These are phyloP conservation scores for Knoxia roxburghii DNA, from an alignment of 257 asterid species.

Conservation along the genomic window DNA sequence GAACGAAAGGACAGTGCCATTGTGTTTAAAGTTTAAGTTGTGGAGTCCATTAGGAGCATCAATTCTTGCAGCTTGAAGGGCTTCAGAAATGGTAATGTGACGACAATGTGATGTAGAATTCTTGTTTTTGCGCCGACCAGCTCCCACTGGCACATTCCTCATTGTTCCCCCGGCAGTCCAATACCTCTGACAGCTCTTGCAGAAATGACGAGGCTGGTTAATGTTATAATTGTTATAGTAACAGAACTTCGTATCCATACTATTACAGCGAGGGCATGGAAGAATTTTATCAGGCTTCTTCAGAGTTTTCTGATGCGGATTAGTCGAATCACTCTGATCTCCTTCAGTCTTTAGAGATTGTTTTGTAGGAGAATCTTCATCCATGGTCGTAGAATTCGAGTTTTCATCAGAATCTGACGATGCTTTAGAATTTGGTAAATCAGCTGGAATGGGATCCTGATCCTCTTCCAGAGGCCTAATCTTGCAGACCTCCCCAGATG, in stretches of 20 bases:
- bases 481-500: constrained; percentile 26
- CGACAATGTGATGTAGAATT: constrained; percentile 46
- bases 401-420: constrained; percentile 28
- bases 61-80: constrained; percentile 40
- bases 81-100: constrained; percentile 56
- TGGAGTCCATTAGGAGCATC: constrained; percentile 44
- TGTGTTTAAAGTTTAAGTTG: constrained; percentile 37
- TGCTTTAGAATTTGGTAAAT: constrained; percentile 23
- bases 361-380: constrained; percentile 31
- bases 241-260: constrained; percentile 90
- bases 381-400: constrained; percentile 22
- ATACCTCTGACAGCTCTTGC: constrained; percentile 92
- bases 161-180: constrained; percentile 97
- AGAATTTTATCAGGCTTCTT: constrained; percentile 85
- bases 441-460: constrained; percentile 25
- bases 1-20: constrained; percentile 65
- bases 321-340: constrained; percentile 34
- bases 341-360: constrained; percentile 31
- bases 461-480: constrained; percentile 24
- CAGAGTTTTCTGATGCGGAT: constrained; percentile 44
- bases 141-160: constrained; percentile 92
- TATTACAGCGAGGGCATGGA: constrained; percentile 92
- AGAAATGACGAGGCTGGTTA: constrained; percentile 86
- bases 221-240: constrained; percentile 85
- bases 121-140: constrained; percentile 84